Evolutionary conservation across 2,329 filamentous ascomycete genomes (phyloP).

Genomic region (Calonectria multiphialidica): DNA sequence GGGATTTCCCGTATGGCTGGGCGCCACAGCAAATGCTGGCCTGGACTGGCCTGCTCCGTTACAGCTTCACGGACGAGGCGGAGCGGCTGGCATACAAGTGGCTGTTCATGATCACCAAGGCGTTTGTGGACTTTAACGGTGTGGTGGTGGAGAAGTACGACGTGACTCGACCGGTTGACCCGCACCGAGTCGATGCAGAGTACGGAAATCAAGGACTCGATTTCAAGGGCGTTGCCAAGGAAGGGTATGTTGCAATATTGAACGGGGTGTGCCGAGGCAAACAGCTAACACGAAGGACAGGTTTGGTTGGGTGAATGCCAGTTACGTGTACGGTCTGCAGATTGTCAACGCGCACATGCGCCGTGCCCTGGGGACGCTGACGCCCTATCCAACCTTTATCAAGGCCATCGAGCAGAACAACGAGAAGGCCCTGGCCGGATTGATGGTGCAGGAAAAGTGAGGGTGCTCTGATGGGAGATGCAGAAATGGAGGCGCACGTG

Average conservation of each 20-base stretch:
- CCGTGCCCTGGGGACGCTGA: constrained; percentile 88
- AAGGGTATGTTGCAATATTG: constrained; percentile 73
- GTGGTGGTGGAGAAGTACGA: constrained; percentile 99
- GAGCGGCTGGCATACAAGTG: constrained; percentile 94
- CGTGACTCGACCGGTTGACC: constrained; percentile 89
- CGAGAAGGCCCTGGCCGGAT: constrained; percentile 63
- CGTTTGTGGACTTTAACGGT: constrained; percentile 98
- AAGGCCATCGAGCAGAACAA: constrained; percentile 72
- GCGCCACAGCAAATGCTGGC: constrained; percentile 98
- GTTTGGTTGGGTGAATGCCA: constrained; percentile 99
- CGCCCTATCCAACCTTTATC: constrained; percentile 85
- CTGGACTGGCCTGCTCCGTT: constrained; percentile 92
- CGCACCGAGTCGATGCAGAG: constrained; percentile 94
- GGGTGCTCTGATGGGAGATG: neutral
- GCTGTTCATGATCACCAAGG: constrained; percentile 98
- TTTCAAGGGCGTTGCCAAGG: constrained; percentile 94
- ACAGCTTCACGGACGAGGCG: constrained; percentile 91
- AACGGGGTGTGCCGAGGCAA: neutral
- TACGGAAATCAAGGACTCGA: constrained; percentile 97
- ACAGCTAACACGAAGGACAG: constrained; percentile 60
- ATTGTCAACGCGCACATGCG: constrained; percentile 91
- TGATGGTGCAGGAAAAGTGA: constrained; percentile 42
- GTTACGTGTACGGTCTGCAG: constrained; percentile 92
- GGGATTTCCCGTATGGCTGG: constrained; percentile 99
- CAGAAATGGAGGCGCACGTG: neutral